Evolutionary conservation across 140 eudicot genomes (phyloP).

Genomic region (Senecio squalidus): DNA sequence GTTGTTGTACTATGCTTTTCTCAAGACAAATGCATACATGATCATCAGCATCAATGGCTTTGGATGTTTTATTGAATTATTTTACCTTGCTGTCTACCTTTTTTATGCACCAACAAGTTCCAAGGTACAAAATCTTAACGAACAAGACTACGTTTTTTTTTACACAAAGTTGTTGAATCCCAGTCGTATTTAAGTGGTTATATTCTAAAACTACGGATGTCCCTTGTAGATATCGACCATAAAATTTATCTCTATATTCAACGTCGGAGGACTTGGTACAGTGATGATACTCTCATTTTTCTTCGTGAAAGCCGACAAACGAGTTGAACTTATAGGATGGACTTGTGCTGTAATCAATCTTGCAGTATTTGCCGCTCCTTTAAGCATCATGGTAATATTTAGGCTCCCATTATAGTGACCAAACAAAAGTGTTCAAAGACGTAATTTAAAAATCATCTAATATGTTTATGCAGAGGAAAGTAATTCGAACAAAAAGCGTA

Average conservation of each 20-base stretch:
- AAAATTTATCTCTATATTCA: constrained; percentile 37
- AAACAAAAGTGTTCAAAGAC: too few species aligned
- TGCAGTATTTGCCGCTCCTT: constrained; percentile 72
- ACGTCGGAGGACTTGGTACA: constrained; percentile 40
- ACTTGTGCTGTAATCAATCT: constrained; percentile 54
- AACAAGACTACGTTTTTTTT: too few species aligned
- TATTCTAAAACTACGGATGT: too few species aligned
- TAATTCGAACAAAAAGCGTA: constrained; percentile 63
- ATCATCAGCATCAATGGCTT: constrained; percentile 54
- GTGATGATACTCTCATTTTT: constrained; percentile 33
- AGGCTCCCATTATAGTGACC: too few species aligned
- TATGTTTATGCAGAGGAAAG: constrained; percentile 41
- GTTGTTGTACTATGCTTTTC: constrained; percentile 53
- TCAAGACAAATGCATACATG: constrained; percentile 60
- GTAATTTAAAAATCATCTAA: too few species aligned
- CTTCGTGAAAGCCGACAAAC: constrained; percentile 30
- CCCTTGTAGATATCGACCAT: constrained; percentile 41
- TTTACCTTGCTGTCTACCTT: constrained; percentile 43
- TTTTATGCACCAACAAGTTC: constrained; percentile 40
- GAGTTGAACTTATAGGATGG: constrained; percentile 65
- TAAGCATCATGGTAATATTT: constrained; percentile 77
- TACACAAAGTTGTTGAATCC: too few species aligned
- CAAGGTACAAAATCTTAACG: constrained; percentile 28
- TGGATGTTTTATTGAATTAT: constrained; percentile 49
- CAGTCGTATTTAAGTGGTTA: not conserved